Percentiles rank a stretch among this genome's conserved stretches.
These are phyloP conservation scores for Paecilomyces sp. DNA, from an alignment of 2,329 filamentous ascomycete species.

Conservation along the genomic window DNA sequence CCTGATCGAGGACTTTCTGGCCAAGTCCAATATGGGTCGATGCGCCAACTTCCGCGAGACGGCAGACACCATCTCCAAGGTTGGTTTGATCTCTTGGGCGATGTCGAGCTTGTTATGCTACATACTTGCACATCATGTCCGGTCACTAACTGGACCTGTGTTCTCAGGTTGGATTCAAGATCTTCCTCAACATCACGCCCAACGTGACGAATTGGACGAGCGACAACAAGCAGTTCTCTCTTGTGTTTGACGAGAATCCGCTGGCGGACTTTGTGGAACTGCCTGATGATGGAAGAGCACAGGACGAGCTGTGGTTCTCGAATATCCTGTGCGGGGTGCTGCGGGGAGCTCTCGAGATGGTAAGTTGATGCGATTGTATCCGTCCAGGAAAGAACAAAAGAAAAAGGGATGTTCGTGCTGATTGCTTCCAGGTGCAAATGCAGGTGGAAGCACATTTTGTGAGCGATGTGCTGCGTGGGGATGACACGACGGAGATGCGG, in stretches of 20 bases:
- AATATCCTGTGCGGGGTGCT: conserved; percentile 94
- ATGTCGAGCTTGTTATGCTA: too few species aligned
- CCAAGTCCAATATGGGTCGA: conserved; percentile 83
- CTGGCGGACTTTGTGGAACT: conserved; percentile 95
- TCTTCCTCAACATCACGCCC: conserved; percentile 94
- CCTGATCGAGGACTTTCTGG: conserved; percentile 93
- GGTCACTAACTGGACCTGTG: neutral
- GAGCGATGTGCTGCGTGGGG: conserved; percentile 83
- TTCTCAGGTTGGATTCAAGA: conserved; percentile 93
- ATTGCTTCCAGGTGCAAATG: conserved; percentile 67
- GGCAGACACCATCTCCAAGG: conserved; percentile 92
- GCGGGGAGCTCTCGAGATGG: conserved; percentile 90
- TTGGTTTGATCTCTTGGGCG: conserved; percentile 27
- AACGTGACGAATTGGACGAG: conserved; percentile 91
- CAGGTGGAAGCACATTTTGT: conserved; percentile 96
- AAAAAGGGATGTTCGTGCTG: conserved; percentile 6
- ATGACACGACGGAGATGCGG: conserved; percentile 96
- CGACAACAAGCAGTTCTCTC: conserved; percentile 92
- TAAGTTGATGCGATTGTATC: conserved; percentile 32
- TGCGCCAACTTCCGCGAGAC: conserved; percentile 94
- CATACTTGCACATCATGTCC: neutral
- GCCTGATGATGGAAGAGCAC: conserved; percentile 88
- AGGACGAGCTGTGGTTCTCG: conserved; percentile 97
- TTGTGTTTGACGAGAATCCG: conserved; percentile 95
- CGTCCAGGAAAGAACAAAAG: too few species aligned